Conservation (phyloP, 257 asterid species). For the Solanum pimpinellifolium region DNA sequence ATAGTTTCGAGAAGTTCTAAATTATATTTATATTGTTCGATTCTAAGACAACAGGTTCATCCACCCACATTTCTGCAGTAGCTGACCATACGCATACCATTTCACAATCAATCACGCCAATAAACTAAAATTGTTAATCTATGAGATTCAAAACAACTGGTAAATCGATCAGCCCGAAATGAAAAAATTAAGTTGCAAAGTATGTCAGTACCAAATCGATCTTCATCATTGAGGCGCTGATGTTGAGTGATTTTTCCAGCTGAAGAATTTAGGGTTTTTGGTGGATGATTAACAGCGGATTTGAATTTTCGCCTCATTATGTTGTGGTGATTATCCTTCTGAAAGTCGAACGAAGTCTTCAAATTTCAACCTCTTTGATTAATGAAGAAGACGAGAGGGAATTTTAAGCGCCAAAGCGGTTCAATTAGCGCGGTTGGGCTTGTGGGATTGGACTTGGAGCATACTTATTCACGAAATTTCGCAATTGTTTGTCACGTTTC, state of each 20-base stretch:
- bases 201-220: conserved; percentile 14
- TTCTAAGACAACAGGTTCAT: background rate
- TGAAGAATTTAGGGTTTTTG: conserved; percentile 2
- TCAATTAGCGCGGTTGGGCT: background rate
- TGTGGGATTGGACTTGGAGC: background rate
- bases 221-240: conserved; percentile 16
- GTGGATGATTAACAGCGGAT: conserved; percentile 6
- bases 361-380: background rate
- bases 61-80: background rate
- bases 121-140: background rate
- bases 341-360: background rate
- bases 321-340: background rate
- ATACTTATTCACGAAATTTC: background rate
- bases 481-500: background rate
- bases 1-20: background rate
- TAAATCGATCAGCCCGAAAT: background rate
- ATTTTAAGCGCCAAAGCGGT: conserved; percentile 7
- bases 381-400: background rate
- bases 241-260: conserved; percentile 2
- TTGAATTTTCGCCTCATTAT: conserved; percentile 22
- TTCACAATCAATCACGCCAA: background rate
- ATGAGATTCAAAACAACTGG: background rate
- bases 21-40: background rate
- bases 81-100: background rate
- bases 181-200: background rate